Evolutionary conservation across 2,329 filamentous ascomycete genomes (phyloP).

Genomic region (Exserohilum rostratum): DNA sequence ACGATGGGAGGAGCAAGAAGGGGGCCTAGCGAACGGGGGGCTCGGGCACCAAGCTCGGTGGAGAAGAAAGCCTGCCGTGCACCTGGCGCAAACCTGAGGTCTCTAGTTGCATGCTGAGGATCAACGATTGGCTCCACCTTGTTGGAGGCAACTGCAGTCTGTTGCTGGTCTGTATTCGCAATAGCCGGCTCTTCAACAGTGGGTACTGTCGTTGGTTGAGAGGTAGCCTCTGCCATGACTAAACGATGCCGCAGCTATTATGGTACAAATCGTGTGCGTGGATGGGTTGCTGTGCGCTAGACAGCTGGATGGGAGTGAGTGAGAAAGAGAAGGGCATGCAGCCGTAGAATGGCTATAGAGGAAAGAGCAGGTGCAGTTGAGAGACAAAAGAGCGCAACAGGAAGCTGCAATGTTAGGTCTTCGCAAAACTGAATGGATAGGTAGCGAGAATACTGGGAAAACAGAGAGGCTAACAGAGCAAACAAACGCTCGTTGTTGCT

Average conservation of each 20-base stretch:
- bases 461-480: neutral
- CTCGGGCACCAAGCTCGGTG: slow-evolving; percentile 31
- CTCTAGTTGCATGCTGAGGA: slow-evolving; percentile 4
- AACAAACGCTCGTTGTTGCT: slow-evolving; percentile 3
- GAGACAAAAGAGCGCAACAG: neutral
- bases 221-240: slow-evolving; percentile 1
- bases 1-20: slow-evolving; percentile 31
- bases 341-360: slow-evolving; percentile 9
- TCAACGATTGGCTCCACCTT: slow-evolving; percentile 17
- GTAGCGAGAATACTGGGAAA: neutral
- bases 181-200: neutral
- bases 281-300: neutral
- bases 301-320: neutral
- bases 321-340: slow-evolving; percentile 3
- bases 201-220: slow-evolving; percentile 1
- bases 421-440: neutral
- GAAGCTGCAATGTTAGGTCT: neutral
- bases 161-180: neutral
- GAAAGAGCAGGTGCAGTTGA: slow-evolving; percentile 3
- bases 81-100: slow-evolving; percentile 10
- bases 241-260: neutral
- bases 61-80: slow-evolving; percentile 36
- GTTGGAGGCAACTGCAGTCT: neutral
- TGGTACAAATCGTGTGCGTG: slow-evolving; percentile 4
- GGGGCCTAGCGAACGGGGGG: slow-evolving; percentile 21